phyloP scores from a whole-genome alignment of 2,329 filamentous ascomycete species.

The Sporothrix humicola region DNA sequence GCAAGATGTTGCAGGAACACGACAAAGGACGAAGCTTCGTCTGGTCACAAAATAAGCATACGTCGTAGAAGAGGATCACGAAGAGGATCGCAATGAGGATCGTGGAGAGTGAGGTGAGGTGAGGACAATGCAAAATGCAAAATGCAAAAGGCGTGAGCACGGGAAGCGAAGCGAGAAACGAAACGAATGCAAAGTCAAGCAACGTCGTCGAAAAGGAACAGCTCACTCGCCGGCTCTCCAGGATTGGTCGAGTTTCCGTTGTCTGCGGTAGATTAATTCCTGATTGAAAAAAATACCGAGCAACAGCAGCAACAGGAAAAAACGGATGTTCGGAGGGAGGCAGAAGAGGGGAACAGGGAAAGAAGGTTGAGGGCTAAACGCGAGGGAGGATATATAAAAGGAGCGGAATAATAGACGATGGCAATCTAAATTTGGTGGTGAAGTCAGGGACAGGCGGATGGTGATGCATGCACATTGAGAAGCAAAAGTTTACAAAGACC shows the following conservation, averaged over 20 bases:
- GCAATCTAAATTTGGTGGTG: background rate
- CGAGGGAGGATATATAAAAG: background rate
- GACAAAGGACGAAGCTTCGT: background rate
- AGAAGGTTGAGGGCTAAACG: background rate
- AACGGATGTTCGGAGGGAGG: constrained; percentile 13
- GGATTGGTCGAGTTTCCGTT: background rate
- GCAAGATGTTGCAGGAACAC: background rate
- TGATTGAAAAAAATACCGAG: background rate
- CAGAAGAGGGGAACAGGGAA: background rate
- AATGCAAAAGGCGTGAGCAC: background rate
- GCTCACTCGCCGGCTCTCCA: background rate
- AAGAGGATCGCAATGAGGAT: background rate
- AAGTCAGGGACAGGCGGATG: background rate
- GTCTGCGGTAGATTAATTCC: constrained; percentile 10
- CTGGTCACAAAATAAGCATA: background rate
- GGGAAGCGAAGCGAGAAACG: background rate
- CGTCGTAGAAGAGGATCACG: background rate
- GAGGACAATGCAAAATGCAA: background rate
- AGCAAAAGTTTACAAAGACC: background rate
- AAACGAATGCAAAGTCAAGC: constrained; percentile 3
- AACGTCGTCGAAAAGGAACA: background rate
- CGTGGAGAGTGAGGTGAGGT: background rate
- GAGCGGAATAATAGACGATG: background rate
- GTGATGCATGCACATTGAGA: background rate
- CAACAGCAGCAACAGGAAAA: background rate